These are phyloP conservation scores for Saccharomyces hybrid DNA, from an alignment of 1,139 yeast genomes.

Conservation along the genomic window DNA sequence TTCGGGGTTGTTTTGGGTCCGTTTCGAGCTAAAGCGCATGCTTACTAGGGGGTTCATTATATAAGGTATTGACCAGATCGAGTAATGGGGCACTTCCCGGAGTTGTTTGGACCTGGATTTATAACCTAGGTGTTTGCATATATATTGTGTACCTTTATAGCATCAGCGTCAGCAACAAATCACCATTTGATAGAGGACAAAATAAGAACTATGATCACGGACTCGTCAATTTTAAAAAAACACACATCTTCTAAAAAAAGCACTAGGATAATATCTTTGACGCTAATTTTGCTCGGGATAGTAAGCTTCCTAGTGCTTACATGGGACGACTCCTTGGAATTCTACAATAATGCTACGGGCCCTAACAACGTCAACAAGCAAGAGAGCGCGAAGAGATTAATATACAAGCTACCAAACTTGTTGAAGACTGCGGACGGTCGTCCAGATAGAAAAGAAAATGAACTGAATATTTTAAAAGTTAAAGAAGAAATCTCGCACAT, in stretches of 20 bases:
- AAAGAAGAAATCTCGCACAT: slow-evolving; percentile 8
- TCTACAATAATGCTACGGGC: neutral
- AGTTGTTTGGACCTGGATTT: too few species aligned
- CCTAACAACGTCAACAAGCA: neutral
- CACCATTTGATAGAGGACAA: too few species aligned
- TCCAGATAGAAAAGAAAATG: neutral
- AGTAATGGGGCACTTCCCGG: too few species aligned
- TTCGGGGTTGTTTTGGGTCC: neutral
- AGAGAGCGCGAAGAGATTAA: neutral
- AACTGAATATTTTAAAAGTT: slow-evolving; percentile 3
- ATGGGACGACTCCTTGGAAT: neutral
- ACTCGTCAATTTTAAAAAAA: neutral
- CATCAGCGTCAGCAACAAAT: too few species aligned
- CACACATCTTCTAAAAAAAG: neutral
- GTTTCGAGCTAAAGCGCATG: neutral
- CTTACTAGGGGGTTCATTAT: neutral
- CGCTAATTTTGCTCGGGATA: neutral
- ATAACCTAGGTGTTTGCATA: neutral
- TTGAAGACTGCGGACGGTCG: neutral
- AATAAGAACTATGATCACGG: neutral
- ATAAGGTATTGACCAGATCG: neutral
- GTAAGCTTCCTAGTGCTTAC: neutral
- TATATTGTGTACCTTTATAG: neutral
- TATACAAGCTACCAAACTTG: neutral
- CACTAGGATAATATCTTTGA: neutral